A percentile compares a stretch with the other conserved stretches of the same genome.
These are phyloP conservation scores for Pyrenochaeta sp. DNA, from an alignment of 2,329 filamentous ascomycete genomes.

Conservation along the genomic window DNA sequence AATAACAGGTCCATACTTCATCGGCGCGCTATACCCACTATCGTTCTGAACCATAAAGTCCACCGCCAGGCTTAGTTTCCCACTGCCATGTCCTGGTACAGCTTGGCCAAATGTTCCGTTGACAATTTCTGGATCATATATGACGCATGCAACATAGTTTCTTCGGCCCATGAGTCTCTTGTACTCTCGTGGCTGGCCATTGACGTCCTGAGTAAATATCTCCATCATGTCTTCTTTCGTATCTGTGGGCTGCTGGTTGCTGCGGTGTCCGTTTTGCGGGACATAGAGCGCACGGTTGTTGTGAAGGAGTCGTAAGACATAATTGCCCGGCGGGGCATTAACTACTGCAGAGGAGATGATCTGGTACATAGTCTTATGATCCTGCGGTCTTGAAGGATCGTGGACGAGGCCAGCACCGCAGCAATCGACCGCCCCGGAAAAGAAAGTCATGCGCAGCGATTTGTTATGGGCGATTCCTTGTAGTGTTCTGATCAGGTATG, in stretches of 20 bases:
- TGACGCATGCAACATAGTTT: constrained; percentile 93
- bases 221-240: constrained; percentile 99
- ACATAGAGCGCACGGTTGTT: constrained; percentile 93
- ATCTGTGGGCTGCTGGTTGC: constrained; percentile 76
- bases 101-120: constrained; percentile 55
- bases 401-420: constrained; percentile 93
- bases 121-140: constrained; percentile 86
- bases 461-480: constrained; percentile 97
- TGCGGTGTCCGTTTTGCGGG: constrained; percentile 82
- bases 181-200: constrained; percentile 80
- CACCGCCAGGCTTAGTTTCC: constrained; percentile 81
- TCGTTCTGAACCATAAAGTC: constrained; percentile 98
- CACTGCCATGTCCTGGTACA: constrained; percentile 51
- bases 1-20: constrained; percentile 97
- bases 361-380: constrained; percentile 99
- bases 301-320: constrained; percentile 94
- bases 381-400: constrained; percentile 86
- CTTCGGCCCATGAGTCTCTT: constrained; percentile 92
- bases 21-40: constrained; percentile 78
- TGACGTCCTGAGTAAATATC: constrained; percentile 94
- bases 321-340: constrained; percentile 82
- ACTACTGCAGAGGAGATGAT: constrained; percentile 93
- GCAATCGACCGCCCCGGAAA: constrained; percentile 90
- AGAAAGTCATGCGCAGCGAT: constrained; percentile 93
- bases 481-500: constrained; percentile 93